phyloP scores from a whole-genome alignment of 2,329 filamentous ascomycete genomes.

The Zymoseptoria tritici region DNA sequence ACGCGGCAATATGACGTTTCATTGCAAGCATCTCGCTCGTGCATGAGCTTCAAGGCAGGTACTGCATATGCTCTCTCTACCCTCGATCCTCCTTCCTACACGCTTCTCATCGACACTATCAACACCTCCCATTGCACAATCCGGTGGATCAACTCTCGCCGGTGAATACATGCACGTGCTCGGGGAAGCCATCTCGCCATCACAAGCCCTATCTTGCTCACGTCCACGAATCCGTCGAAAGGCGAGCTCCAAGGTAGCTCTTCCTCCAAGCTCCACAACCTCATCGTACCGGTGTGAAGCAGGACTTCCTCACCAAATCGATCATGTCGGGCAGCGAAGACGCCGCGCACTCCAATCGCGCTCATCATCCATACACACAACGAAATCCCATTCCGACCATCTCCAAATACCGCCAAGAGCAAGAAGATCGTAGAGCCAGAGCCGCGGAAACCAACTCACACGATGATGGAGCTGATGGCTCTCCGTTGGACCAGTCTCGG shows the following conservation, averaged over 20 bases:
- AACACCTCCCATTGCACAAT: not conserved
- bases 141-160: not conserved
- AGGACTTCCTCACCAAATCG: not conserved
- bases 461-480: slow-evolving; percentile 22
- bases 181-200: not conserved
- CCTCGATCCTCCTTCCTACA: not conserved
- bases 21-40: not conserved
- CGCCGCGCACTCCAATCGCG: slow-evolving; percentile 32
- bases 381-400: slow-evolving; percentile 42
- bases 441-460: slow-evolving; percentile 24
- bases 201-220: not conserved
- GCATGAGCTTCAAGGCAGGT: not conserved
- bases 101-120: not conserved
- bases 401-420: slow-evolving; percentile 40
- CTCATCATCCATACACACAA: slow-evolving; percentile 38
- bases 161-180: not conserved
- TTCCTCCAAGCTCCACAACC: not conserved
- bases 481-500: slow-evolving; percentile 21
- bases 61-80: not conserved
- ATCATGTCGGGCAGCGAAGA: slow-evolving; percentile 33
- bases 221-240: not conserved
- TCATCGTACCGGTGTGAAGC: not conserved
- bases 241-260: not conserved
- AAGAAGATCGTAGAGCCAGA: slow-evolving; percentile 33
- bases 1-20: not conserved